Evolutionary conservation across 2,329 filamentous ascomycete species (phyloP).

Genomic region (Ceratocystis cubensis): DNA sequence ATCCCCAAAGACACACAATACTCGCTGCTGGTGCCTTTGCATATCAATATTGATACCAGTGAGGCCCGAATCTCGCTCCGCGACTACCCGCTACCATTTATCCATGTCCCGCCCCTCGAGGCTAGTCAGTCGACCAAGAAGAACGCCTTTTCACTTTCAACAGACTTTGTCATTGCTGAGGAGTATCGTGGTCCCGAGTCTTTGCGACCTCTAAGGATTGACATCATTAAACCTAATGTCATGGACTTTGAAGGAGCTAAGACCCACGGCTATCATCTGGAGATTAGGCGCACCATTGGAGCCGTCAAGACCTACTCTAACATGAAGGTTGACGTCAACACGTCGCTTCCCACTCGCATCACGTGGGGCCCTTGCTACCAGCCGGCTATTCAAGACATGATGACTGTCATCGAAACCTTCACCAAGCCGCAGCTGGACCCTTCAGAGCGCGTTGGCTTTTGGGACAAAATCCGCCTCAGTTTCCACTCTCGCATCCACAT

Average conservation of each 20-base stretch:
- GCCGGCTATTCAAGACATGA: slow-evolving; percentile 96
- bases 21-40: slow-evolving; percentile 78
- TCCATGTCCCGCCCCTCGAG: slow-evolving; percentile 79
- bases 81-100: slow-evolving; percentile 83
- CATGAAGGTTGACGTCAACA: slow-evolving; percentile 85
- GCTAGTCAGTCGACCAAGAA: slow-evolving; percentile 65
- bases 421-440: slow-evolving; percentile 90
- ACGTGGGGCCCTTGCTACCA: slow-evolving; percentile 98
- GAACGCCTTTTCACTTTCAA: slow-evolving; percentile 69
- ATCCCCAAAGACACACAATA: slow-evolving; percentile 90
- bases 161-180: slow-evolving; percentile 92
- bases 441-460: slow-evolving; percentile 90
- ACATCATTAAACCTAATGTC: slow-evolving; percentile 59
- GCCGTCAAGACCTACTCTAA: slow-evolving; percentile 95
- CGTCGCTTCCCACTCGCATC: slow-evolving; percentile 77
- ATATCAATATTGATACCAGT: slow-evolving; percentile 76
- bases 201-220: slow-evolving; percentile 64
- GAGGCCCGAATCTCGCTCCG: slow-evolving; percentile 76
- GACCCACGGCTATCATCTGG: slow-evolving; percentile 57
- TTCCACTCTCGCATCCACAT: slow-evolving; percentile 86
- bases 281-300: slow-evolving; percentile 80
- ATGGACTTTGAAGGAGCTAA: slow-evolving; percentile 17
- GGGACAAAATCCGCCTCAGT: slow-evolving; percentile 92
- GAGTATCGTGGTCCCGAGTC: slow-evolving; percentile 76
- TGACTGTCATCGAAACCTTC: slow-evolving; percentile 97